Conservation (phyloP, 495 filamentous ascomycete genomes). For the Trichoderma gamsii region DNA sequence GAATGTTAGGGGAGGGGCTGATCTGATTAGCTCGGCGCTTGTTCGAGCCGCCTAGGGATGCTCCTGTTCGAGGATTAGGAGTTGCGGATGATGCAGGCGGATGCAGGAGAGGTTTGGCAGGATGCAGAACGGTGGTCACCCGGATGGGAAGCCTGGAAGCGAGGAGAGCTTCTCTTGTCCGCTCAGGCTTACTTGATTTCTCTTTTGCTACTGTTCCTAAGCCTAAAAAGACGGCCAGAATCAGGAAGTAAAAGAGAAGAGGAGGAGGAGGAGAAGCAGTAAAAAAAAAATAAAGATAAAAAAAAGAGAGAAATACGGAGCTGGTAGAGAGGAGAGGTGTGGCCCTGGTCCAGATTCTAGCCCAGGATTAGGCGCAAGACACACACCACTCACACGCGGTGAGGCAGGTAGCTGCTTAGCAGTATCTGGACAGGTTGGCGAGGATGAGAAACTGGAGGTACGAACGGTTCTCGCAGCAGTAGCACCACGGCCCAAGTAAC, state of each 20-base stretch:
- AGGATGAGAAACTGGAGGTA: neutral
- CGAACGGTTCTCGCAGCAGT: too few species aligned
- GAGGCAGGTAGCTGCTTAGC: neutral
- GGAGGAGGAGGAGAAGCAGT: neutral
- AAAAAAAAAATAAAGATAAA: neutral
- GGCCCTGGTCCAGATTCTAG: too few species aligned
- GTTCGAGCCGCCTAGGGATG: constrained; percentile 8
- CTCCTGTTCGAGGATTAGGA: constrained; percentile 12
- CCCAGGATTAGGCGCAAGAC: neutral
- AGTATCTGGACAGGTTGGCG: constrained; percentile 2
- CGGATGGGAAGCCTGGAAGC: neutral
- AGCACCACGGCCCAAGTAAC: neutral
- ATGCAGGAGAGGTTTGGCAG: constrained; percentile 8
- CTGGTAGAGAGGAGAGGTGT: too few species aligned
- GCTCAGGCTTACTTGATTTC: neutral
- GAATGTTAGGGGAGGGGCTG: constrained; percentile 8
- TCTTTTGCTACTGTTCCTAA: neutral
- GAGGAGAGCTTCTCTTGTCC: neutral
- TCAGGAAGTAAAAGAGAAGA: neutral
- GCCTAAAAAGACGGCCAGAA: neutral
- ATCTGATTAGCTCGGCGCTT: constrained; percentile 13
- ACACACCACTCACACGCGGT: neutral
- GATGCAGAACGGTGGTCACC: neutral
- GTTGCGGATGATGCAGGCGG: constrained; percentile 4
- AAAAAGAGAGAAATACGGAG: neutral